Conservation (phyloP, 352 stramenopile species). For the Phytophthora pluvialis region DNA sequence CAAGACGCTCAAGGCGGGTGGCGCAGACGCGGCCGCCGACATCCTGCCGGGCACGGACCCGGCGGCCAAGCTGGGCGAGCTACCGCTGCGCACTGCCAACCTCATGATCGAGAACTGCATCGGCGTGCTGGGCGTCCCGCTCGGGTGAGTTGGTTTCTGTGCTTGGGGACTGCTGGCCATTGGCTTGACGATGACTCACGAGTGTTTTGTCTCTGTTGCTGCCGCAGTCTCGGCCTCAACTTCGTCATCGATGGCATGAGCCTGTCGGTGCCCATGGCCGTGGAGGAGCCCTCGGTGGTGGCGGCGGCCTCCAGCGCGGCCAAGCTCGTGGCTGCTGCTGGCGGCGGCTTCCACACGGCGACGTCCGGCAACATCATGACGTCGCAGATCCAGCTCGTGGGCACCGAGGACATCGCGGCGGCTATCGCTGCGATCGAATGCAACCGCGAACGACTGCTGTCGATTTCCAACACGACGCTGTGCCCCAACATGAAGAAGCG, state of each 20-base stretch:
- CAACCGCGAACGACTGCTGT: slow-evolving; percentile 65
- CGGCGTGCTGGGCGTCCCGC: slow-evolving; percentile 80
- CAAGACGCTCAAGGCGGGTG: slow-evolving; percentile 45
- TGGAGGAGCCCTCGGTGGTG: slow-evolving; percentile 88
- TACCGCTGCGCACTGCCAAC: slow-evolving; percentile 81
- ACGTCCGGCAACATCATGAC: slow-evolving; percentile 89
- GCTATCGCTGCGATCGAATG: slow-evolving; percentile 59
- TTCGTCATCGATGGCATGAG: slow-evolving; percentile 86
- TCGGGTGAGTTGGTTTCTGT: slow-evolving; percentile 55
- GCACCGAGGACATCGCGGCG: slow-evolving; percentile 62
- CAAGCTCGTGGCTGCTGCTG: slow-evolving; percentile 78
- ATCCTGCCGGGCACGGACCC: slow-evolving; percentile 28
- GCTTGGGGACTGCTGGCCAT: background rate
- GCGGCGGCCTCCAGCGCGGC: slow-evolving; percentile 83
- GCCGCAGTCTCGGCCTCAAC: slow-evolving; percentile 73
- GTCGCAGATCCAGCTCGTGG: slow-evolving; percentile 85
- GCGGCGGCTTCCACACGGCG: slow-evolving; percentile 74
- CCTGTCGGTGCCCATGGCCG: slow-evolving; percentile 83
- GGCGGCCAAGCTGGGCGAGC: slow-evolving; percentile 63
- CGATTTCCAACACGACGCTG: slow-evolving; percentile 76
- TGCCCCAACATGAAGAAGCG: slow-evolving; percentile 89
- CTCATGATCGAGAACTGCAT: slow-evolving; percentile 93
- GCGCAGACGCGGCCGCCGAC: slow-evolving; percentile 15
- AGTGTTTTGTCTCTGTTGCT: slow-evolving; percentile 2
- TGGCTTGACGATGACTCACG: slow-evolving; percentile 3